These are phyloP conservation scores for Coniella lustricola DNA, from an alignment of 2,329 filamentous ascomycete species.

Conservation along the genomic window DNA sequence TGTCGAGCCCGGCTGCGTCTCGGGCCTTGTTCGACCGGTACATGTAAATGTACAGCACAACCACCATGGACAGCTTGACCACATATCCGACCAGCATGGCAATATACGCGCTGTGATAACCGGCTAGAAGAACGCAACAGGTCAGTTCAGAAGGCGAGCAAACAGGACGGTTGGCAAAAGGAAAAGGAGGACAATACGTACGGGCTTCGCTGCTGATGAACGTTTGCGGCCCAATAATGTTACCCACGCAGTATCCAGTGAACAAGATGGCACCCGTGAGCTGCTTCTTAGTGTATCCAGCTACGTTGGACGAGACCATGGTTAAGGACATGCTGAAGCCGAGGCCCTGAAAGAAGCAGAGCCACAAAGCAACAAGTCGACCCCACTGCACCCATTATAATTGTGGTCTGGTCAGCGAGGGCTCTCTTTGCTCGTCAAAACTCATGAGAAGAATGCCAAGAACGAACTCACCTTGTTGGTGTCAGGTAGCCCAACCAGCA, in stretches of 20 bases:
- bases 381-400: constrained; percentile 38
- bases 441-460: neutral
- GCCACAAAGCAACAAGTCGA: constrained; percentile 49
- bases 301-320: constrained; percentile 27
- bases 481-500: constrained; percentile 44
- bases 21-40: constrained; percentile 23
- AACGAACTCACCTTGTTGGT: constrained; percentile 33
- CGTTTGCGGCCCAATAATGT: constrained; percentile 28
- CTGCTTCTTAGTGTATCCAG: constrained; percentile 29
- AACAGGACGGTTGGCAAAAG: neutral
- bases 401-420: neutral
- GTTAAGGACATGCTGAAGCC: constrained; percentile 27
- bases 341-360: constrained; percentile 31
- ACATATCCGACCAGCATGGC: constrained; percentile 27
- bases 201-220: constrained; percentile 33
- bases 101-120: constrained; percentile 26
- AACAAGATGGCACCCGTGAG: constrained; percentile 24
- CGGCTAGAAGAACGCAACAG: constrained; percentile 13
- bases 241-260: constrained; percentile 26
- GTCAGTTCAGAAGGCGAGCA: too few species aligned
- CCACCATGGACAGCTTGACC: constrained; percentile 22
- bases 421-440: neutral
- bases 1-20: constrained; percentile 21
- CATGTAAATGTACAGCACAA: constrained; percentile 26
- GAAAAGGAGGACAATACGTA: constrained; percentile 23